A percentile compares a stretch with the other conserved stretches of the same genome.
phyloP scores from a whole-genome alignment of 129 eudicot species.

The Pulicaria dysenterica region DNA sequence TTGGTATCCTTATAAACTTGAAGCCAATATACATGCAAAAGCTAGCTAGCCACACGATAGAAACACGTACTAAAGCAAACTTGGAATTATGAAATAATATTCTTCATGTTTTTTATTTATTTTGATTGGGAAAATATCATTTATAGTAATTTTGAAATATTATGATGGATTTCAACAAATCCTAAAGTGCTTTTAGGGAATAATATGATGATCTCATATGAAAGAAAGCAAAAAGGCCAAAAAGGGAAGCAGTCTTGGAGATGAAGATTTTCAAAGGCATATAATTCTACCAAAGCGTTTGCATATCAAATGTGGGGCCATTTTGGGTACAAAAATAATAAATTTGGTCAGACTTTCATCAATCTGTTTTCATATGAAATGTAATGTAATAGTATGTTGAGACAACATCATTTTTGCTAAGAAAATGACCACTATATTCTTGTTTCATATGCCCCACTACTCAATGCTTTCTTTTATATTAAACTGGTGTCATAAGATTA shows the following conservation, averaged over 20 bases:
- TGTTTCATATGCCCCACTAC: constrained; percentile 36
- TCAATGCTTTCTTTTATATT: constrained; percentile 11
- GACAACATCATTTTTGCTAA: constrained; percentile 37
- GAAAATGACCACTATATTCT: constrained; percentile 38
- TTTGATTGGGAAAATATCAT: neutral
- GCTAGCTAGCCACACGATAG: too few relatives aligned
- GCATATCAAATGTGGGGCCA: constrained; percentile 34
- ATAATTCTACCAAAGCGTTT: constrained; percentile 32
- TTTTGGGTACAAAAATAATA: constrained; percentile 26
- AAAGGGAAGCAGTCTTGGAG: constrained; percentile 34
- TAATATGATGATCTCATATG: constrained; percentile 15
- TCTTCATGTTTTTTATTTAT: neutral
- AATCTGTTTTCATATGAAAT: constrained; percentile 32
- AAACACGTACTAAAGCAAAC: too few relatives aligned
- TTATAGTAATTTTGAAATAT: neutral
- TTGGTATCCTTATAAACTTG: too few relatives aligned
- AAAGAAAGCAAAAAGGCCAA: constrained; percentile 25
- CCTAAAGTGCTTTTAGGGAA: constrained; percentile 16
- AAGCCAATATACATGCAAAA: too few relatives aligned
- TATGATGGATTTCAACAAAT: constrained; percentile 22
- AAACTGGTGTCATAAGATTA: neutral
- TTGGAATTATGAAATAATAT: too few relatives aligned
- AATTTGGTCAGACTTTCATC: constrained; percentile 34
- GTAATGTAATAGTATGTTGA: constrained; percentile 34
- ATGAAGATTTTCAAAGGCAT: constrained; percentile 27